phyloP scores from a whole-genome alignment of 2,329 filamentous ascomycete genomes.

The Lasiodiplodia hormozganensis region DNA sequence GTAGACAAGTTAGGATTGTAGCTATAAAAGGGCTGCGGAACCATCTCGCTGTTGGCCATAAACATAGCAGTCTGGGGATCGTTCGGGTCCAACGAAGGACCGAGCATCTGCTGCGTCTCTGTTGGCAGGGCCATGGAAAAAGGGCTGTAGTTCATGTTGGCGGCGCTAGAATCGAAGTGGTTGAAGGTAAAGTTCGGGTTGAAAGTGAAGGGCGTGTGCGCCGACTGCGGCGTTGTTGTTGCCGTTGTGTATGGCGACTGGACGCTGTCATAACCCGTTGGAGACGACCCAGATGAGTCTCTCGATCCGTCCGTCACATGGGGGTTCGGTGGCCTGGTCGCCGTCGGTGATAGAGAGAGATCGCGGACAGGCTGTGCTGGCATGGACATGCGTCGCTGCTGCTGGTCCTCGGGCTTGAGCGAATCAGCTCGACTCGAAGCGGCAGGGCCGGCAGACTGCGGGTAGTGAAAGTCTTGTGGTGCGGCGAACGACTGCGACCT shows the following conservation, averaged over 20 bases:
- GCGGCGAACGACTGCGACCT: constrained; percentile 55
- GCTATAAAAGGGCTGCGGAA: constrained; percentile 52
- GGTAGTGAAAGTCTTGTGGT: constrained; percentile 44
- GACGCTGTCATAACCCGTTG: not conserved
- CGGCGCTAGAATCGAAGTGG: constrained; percentile 37
- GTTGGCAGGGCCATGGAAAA: constrained; percentile 59
- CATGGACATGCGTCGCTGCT: constrained; percentile 51
- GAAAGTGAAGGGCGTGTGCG: constrained; percentile 33
- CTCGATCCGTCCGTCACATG: constrained; percentile 21
- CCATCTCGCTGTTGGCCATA: constrained; percentile 53
- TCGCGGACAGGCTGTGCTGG: constrained; percentile 44
- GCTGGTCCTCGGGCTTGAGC: constrained; percentile 37
- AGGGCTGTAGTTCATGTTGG: constrained; percentile 47
- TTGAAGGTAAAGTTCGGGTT: constrained; percentile 35
- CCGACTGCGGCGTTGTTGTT: constrained; percentile 21
- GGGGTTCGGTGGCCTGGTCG: constrained; percentile 22
- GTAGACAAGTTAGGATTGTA: constrained; percentile 53
- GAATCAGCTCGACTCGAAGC: constrained; percentile 34
- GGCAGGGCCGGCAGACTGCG: constrained; percentile 37
- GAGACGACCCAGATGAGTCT: constrained; percentile 5
- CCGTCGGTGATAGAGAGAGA: constrained; percentile 30
- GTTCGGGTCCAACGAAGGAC: constrained; percentile 52
- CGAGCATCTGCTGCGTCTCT: constrained; percentile 62
- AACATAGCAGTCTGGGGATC: constrained; percentile 55
- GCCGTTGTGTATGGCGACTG: not conserved